Evolutionary conservation across 2,329 filamentous ascomycete species (phyloP), one percentile per base, ranked within the genome.

Genomic region (Simplicillium sp.): DNA sequence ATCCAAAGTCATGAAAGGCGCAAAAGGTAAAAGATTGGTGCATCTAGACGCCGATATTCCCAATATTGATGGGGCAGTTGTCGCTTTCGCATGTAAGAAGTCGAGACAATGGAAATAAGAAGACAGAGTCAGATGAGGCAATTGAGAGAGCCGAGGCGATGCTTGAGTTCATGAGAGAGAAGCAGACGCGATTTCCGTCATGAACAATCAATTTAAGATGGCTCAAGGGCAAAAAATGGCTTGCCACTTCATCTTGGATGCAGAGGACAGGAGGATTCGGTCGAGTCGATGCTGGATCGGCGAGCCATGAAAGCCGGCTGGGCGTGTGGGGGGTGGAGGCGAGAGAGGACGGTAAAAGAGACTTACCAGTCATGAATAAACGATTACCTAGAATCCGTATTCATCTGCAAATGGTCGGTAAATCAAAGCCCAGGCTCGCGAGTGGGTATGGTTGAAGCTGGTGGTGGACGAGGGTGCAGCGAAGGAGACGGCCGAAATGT

Each of bases 301-400:
- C 55, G 50, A 55, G 53, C 55, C 57, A 57, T 54, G 59, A 58
- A 56, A 49, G 49, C 53, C 9, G 20, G 20, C 20, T 25, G 9
- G 20, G 20, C 20, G 9, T 51, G 54, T n/a, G 47, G 49, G 51
- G 49, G 45, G 43, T 44, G 51, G 50, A 46, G 48, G 54, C 47
- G 50, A 44, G 45, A 36, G 32, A 38, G 35, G 39, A 39, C 49
- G 48, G 46, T 32, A 34, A 37, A 37, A 39, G 40, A 44, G 45
- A 73, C 69, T 68, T 63, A 73, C 69, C 65, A 68, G 61, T 68
- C 66, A 72, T 70, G 58, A 66, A 68, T 58, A 52, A 58, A 64
- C 54, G 56, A 56, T 56, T 53, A 51, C 31, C 15, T 33, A 33
- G 12, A 13, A 11, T 13, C 31, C 12, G 15, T 33, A 33, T 54